Evolutionary conservation across 2,329 filamentous ascomycete genomes (phyloP).

Genomic region (Phialocephala subalpina): DNA sequence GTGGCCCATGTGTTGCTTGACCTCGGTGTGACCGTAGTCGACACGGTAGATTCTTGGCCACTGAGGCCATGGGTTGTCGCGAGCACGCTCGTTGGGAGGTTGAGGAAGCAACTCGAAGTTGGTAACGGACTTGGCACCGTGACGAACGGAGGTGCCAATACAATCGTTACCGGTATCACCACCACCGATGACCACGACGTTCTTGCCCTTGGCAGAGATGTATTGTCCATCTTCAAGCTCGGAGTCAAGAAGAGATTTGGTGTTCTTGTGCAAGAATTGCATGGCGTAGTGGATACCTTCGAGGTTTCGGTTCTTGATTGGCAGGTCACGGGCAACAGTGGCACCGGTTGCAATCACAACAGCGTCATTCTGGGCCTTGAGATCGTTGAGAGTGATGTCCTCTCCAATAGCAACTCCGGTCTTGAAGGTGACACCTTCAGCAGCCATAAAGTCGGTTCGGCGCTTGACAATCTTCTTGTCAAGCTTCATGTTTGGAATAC

Average conservation of each 20-base stretch:
- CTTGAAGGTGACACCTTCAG: slow-evolving; percentile 85
- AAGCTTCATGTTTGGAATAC: slow-evolving; percentile 99
- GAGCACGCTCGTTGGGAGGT: slow-evolving; percentile 87
- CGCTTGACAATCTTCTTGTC: slow-evolving; percentile 98
- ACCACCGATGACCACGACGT: slow-evolving; percentile 96
- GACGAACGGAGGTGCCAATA: slow-evolving; percentile 94
- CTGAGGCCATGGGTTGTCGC: slow-evolving; percentile 97
- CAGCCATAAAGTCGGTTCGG: slow-evolving; percentile 92
- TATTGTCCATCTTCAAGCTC: slow-evolving; percentile 84
- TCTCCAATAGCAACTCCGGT: slow-evolving; percentile 82
- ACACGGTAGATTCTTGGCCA: slow-evolving; percentile 98
- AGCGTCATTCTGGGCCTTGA: slow-evolving; percentile 79
- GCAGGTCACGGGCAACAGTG: slow-evolving; percentile 90
- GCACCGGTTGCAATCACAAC: slow-evolving; percentile 93
- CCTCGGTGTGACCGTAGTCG: slow-evolving; percentile 97
- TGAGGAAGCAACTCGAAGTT: slow-evolving; percentile 97
- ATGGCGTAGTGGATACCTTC: slow-evolving; percentile 95
- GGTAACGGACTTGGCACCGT: slow-evolving; percentile 93
- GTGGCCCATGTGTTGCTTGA: slow-evolving; percentile 94
- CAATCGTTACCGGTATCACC: slow-evolving; percentile 98
- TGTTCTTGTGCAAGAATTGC: slow-evolving; percentile 98
- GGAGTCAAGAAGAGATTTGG: slow-evolving; percentile 95
- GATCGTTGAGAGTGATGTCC: slow-evolving; percentile 72
- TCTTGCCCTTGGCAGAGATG: slow-evolving; percentile 94
- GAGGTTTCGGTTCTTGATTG: slow-evolving; percentile 87